These are phyloP conservation scores for Phytophthora cajani DNA, from an alignment of 352 stramenopile species.

Conservation along the genomic window DNA sequence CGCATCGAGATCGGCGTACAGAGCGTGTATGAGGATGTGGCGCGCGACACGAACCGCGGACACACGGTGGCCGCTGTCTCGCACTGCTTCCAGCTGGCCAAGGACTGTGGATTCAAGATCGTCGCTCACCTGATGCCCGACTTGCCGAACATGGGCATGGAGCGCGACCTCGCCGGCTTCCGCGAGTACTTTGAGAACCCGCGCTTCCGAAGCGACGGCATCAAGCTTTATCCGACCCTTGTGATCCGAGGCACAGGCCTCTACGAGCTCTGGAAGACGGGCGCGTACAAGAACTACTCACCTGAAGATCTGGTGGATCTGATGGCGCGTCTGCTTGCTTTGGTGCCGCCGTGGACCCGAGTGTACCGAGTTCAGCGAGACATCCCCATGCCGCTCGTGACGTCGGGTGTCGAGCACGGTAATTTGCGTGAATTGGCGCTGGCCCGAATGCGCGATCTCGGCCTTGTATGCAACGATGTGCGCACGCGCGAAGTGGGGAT, in stretches of 20 bases:
- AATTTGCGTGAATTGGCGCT: constrained; percentile 95
- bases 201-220: constrained; percentile 93
- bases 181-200: constrained; percentile 97
- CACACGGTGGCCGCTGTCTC: constrained; percentile 94
- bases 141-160: constrained; percentile 97
- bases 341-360: constrained; percentile 96
- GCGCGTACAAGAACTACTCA: constrained; percentile 91
- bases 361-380: constrained; percentile 97
- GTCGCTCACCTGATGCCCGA: constrained; percentile 99
- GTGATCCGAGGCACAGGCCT: constrained; percentile 97
- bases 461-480: constrained; percentile 94
- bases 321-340: constrained; percentile 92
- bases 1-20: constrained; percentile 98
- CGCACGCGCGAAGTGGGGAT: constrained; percentile 96
- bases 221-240: constrained; percentile 97
- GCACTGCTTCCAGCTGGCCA: constrained; percentile 79
- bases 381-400: constrained; percentile 98
- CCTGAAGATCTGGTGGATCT: constrained; percentile 90
- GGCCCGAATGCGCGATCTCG: constrained; percentile 92
- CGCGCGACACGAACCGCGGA: constrained; percentile 92
- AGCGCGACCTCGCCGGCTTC: constrained; percentile 96
- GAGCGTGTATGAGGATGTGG: constrained; percentile 95
- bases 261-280: constrained; percentile 98
- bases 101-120: constrained; percentile 98
- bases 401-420: constrained; percentile 95